Percentiles rank a stretch among this genome's conserved stretches.
These are phyloP conservation scores for Suhomyces anneliseae DNA, from an alignment of 1,139 yeast genomes.

Conservation along the genomic window DNA sequence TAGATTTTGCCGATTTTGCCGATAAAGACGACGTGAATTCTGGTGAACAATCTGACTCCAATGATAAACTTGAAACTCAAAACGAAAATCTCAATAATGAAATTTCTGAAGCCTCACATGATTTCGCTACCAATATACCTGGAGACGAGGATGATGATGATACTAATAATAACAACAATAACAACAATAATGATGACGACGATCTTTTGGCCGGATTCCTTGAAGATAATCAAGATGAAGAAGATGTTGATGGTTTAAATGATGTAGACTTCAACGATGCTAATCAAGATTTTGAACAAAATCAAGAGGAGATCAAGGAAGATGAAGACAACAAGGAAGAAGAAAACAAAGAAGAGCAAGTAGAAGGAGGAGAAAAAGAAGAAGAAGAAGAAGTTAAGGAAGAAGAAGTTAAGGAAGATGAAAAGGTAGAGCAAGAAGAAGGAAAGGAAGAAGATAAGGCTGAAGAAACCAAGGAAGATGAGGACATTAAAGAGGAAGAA, in stretches of 20 bases:
- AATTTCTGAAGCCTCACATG: neutral
- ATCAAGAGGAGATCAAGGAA: neutral
- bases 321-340: neutral
- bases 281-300: neutral
- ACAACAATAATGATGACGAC: slow-evolving; percentile 1
- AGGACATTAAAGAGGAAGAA: neutral
- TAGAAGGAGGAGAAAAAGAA: neutral
- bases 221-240: neutral
- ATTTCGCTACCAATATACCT: slow-evolving; percentile 4
- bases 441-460: neutral
- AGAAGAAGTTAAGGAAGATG: neutral
- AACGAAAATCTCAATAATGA: neutral
- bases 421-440: neutral
- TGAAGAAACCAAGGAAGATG: neutral
- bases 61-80: neutral
- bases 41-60: neutral
- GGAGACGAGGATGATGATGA: neutral
- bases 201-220: slow-evolving; percentile 9
- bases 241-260: slow-evolving; percentile 1
- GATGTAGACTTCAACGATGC: slow-evolving; percentile 2
- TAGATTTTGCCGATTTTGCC: slow-evolving; percentile 4
- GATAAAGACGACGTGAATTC: neutral
- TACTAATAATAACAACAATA: neutral
- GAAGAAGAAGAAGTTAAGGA: neutral
- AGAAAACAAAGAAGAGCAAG: neutral